Evolutionary conservation across 2,329 filamentous ascomycete genomes (phyloP).

Genomic region (Pezicula carpinea): DNA sequence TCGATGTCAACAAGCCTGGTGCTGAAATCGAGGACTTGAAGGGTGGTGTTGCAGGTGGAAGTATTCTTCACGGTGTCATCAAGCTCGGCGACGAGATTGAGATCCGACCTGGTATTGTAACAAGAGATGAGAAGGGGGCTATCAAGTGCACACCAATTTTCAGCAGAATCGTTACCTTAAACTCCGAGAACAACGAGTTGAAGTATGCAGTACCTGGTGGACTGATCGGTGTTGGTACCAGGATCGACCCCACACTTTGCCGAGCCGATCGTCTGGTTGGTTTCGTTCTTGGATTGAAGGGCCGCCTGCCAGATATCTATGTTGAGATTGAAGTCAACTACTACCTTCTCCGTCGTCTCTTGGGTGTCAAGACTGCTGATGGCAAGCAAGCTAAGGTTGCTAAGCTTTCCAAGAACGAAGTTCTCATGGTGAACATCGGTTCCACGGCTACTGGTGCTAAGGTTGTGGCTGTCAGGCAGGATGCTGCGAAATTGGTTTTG

Average conservation of each 20-base stretch:
- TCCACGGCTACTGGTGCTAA: conserved; percentile 97
- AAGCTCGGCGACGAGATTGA: conserved; percentile 98
- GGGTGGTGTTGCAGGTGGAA: conserved; percentile 96
- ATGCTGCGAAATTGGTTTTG: conserved; percentile 90
- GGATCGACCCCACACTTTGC: conserved; percentile 96
- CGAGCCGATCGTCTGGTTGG: conserved; percentile 98
- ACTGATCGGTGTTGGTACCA: conserved; percentile 95
- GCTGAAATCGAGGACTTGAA: conserved; percentile 98
- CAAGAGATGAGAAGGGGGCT: conserved; percentile 86
- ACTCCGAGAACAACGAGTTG: conserved; percentile 96
- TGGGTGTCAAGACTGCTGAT: conserved; percentile 96
- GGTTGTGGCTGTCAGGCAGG: conserved; percentile 93
- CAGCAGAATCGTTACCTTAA: conserved; percentile 89
- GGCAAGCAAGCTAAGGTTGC: conserved; percentile 99
- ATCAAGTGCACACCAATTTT: conserved; percentile 97
- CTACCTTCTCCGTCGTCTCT: conserved; percentile 88
- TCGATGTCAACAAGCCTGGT: conserved; percentile 99
- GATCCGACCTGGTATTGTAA: conserved; percentile 97
- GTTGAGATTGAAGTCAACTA: conserved; percentile 99
- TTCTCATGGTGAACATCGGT: conserved; percentile 99
- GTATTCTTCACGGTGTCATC: conserved; percentile 91
- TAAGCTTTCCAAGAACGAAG: conserved; percentile 96
- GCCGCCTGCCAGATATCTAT: conserved; percentile 92
- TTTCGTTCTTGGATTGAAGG: conserved; percentile 93
- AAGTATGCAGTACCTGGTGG: conserved; percentile 98